Percentiles rank a stretch among this genome's conserved stretches.
phyloP scores from a whole-genome alignment of 306 rosid genomes.

The Dalbergia oliveri region DNA sequence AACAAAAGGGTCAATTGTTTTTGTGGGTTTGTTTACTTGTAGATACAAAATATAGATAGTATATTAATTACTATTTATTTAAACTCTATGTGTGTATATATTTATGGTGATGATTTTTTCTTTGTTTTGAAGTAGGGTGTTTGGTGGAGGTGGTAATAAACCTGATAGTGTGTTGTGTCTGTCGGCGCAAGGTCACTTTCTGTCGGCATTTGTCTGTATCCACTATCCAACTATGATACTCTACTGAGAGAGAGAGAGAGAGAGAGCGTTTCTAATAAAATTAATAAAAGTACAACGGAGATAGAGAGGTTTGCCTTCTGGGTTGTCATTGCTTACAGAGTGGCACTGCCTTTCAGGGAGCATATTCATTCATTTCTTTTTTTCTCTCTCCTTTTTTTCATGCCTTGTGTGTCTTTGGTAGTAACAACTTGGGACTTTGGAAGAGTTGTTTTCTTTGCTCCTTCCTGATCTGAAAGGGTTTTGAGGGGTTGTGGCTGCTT shows the following conservation, averaged over 20 bases:
- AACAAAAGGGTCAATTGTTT: constrained; percentile 14
- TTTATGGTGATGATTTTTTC: constrained; percentile 31
- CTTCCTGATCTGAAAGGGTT: constrained; percentile 43
- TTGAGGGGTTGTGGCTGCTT: constrained; percentile 26
- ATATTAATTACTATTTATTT: not conserved
- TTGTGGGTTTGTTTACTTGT: not conserved
- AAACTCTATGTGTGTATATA: not conserved
- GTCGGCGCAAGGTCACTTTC: constrained; percentile 87
- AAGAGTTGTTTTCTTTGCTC: not conserved
- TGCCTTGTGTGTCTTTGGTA: constrained; percentile 28
- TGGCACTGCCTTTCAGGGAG: constrained; percentile 52
- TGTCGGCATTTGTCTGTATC: constrained; percentile 73
- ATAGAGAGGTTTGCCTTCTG: constrained; percentile 47
- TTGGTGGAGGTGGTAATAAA: constrained; percentile 52
- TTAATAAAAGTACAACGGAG: constrained; percentile 41
- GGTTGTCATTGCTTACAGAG: constrained; percentile 57
- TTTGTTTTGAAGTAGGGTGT: constrained; percentile 52
- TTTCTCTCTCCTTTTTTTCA: constrained; percentile 35
- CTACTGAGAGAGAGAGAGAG: constrained; percentile 20
- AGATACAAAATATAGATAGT: not conserved
- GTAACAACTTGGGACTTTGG: constrained; percentile 32
- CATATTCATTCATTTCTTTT: constrained; percentile 46
- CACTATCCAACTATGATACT: constrained; percentile 57
- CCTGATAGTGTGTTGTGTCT: constrained; percentile 45
- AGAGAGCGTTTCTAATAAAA: constrained; percentile 41